Percentiles rank a stretch among this genome's conserved stretches.
phyloP scores from a whole-genome alignment of 441 rosid genomes.

The Bruguiera hainesii region DNA sequence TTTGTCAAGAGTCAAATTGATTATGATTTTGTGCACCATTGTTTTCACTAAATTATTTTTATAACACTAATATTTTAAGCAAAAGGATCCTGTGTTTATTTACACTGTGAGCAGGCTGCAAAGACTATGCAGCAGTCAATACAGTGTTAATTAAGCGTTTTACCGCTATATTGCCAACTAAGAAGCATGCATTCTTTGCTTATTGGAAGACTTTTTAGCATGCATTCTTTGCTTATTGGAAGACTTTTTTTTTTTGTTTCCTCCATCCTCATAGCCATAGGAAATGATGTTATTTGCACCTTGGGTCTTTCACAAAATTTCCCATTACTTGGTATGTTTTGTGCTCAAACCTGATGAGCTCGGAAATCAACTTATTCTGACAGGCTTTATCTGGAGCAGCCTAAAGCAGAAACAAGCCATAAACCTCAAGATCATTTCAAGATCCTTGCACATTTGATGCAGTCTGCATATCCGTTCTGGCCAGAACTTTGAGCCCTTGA shows the following conservation, averaged over 20 bases:
- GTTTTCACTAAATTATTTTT: too few species aligned
- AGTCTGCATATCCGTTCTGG: too few species aligned
- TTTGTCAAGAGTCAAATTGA: too few species aligned
- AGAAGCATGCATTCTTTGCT: constrained; percentile 19
- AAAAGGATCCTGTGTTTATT: too few species aligned
- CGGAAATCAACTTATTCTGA: constrained; percentile 10
- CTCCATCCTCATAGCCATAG: neutral
- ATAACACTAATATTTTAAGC: too few species aligned
- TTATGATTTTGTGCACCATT: too few species aligned
- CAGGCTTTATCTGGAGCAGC: neutral
- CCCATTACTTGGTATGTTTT: neutral
- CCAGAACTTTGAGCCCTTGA: too few species aligned
- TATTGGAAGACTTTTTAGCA: constrained; percentile 16
- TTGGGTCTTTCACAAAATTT: neutral
- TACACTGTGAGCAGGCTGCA: constrained; percentile 2
- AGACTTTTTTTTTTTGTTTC: neutral
- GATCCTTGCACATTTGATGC: too few species aligned
- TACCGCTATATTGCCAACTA: constrained; percentile 20
- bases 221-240: constrained; percentile 12
- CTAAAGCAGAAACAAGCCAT: neutral
- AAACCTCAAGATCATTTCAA: neutral
- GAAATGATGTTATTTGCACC: constrained; percentile 9
- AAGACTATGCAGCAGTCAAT: neutral
- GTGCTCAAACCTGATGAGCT: constrained; percentile 8
- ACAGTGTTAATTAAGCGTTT: neutral